phyloP scores from a whole-genome alignment of 768 basidiomycete species.

The Serendipita sp. region DNA sequence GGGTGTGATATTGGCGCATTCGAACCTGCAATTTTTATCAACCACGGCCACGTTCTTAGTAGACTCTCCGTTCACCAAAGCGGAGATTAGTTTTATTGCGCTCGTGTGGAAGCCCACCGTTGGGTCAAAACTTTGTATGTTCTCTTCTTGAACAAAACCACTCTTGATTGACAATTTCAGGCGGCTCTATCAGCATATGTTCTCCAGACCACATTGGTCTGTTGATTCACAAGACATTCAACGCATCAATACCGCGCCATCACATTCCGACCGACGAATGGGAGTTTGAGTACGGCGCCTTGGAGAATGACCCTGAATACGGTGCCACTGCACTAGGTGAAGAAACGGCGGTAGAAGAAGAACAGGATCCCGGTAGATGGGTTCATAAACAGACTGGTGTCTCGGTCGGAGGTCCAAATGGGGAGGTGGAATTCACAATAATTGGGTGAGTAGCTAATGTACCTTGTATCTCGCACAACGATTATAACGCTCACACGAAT shows the following conservation, averaged over 20 bases:
- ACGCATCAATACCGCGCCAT: slow-evolving; percentile 82
- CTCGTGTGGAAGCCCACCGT: slow-evolving; percentile 78
- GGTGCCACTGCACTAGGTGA: slow-evolving; percentile 22
- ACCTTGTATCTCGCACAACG: not conserved
- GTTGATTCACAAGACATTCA: slow-evolving; percentile 82
- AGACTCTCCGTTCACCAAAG: slow-evolving; percentile 76
- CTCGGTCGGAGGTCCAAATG: slow-evolving; percentile 48
- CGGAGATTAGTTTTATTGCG: slow-evolving; percentile 60
- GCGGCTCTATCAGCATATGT: slow-evolving; percentile 71
- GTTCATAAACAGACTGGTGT: slow-evolving; percentile 53
- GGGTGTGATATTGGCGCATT: slow-evolving; percentile 79
- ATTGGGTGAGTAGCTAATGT: slow-evolving; percentile 46
- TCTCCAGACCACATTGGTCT: slow-evolving; percentile 88
- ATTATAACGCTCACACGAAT: not conserved
- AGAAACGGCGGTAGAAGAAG: slow-evolving; percentile 15
- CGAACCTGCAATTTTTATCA: slow-evolving; percentile 51
- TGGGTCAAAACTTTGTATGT: slow-evolving; percentile 63
- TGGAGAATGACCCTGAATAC: slow-evolving; percentile 65
- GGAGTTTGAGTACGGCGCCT: slow-evolving; percentile 74
- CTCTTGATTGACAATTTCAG: slow-evolving; percentile 24
- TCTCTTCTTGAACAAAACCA: not conserved
- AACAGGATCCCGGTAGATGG: slow-evolving; percentile 52
- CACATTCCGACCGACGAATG: slow-evolving; percentile 72
- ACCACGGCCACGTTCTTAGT: slow-evolving; percentile 49
- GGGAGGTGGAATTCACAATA: slow-evolving; percentile 67